phyloP scores from a whole-genome alignment of 495 filamentous ascomycete genomes.

The Podospora fimiseda region DNA sequence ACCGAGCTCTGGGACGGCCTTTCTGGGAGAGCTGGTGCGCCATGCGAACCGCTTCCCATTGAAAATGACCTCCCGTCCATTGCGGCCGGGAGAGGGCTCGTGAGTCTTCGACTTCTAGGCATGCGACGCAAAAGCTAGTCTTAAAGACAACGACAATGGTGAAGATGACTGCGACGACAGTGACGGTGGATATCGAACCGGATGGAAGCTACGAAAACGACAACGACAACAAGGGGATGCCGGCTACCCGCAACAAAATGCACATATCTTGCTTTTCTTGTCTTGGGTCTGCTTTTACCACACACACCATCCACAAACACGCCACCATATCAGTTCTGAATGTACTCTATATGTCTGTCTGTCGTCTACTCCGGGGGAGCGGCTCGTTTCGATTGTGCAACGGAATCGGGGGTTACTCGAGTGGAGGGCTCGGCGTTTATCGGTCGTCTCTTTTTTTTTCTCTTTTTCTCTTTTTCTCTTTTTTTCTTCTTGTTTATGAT shows the following conservation, averaged over 20 bases:
- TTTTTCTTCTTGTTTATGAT: neutral
- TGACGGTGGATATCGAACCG: too few relatives aligned
- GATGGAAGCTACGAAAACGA: too few relatives aligned
- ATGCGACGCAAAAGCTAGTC: too few relatives aligned
- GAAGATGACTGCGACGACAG: too few relatives aligned
- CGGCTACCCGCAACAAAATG: neutral
- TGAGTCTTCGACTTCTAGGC: conserved; percentile 10
- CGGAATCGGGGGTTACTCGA: too few relatives aligned
- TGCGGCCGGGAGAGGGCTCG: conserved; percentile 18
- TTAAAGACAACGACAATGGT: too few relatives aligned
- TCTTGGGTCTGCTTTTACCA: neutral
- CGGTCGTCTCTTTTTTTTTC: neutral
- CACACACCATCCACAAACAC: neutral
- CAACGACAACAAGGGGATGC: too few relatives aligned
- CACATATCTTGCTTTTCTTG: neutral
- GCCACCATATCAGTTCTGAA: neutral
- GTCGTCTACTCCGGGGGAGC: too few relatives aligned
- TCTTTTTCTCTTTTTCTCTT: neutral
- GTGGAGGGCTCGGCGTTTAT: too few relatives aligned
- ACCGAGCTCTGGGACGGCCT: conserved; percentile 14
- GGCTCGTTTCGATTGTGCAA: too few relatives aligned
- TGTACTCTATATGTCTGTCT: neutral
- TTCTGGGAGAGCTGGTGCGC: conserved; percentile 17
- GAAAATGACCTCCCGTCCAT: conserved; percentile 22
- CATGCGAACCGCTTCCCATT: conserved; percentile 3